These are phyloP conservation scores for Penicillium desertorum DNA, from an alignment of 495 filamentous ascomycete species.

Conservation along the genomic window DNA sequence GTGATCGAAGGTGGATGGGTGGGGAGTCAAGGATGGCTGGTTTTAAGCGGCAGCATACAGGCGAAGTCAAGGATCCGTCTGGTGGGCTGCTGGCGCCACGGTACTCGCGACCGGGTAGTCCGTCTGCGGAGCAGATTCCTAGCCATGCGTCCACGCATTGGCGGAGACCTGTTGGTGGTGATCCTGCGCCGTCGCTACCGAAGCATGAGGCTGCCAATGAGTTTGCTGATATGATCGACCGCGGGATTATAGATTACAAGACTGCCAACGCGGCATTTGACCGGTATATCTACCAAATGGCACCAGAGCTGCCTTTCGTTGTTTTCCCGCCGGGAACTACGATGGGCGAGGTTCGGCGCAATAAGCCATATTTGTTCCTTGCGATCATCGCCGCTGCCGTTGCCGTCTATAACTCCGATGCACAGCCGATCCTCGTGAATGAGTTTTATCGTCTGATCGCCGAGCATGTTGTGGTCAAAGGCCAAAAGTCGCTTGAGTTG, in stretches of 20 bases:
- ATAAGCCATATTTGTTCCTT: constrained; percentile 78
- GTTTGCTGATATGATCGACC: constrained; percentile 68
- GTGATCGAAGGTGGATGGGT: constrained; percentile 19
- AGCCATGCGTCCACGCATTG: constrained; percentile 17
- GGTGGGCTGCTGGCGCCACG: constrained; percentile 21
- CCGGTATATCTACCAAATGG: constrained; percentile 68
- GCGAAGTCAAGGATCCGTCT: constrained; percentile 22
- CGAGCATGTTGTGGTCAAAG: constrained; percentile 69
- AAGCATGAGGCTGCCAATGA: constrained; percentile 27
- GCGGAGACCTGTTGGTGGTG: constrained; percentile 18
- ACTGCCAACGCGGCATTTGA: constrained; percentile 64
- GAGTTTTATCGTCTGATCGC: constrained; percentile 73
- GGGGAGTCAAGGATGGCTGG: constrained; percentile 17
- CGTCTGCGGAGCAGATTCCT: constrained; percentile 26
- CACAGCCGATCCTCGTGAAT: constrained; percentile 61
- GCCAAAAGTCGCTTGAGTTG: constrained; percentile 82
- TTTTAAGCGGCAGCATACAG: constrained; percentile 28
- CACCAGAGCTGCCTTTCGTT: constrained; percentile 72
- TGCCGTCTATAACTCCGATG: constrained; percentile 56
- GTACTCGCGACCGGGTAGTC: constrained; percentile 24
- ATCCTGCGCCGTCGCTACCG: constrained; percentile 10
- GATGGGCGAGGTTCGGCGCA: constrained; percentile 63
- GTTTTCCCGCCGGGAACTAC: constrained; percentile 68
- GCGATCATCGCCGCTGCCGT: constrained; percentile 71
- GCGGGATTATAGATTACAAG: constrained; percentile 61